Conservation (phyloP, 257 asterid species). For the Gynochthodes officinalis region DNA sequence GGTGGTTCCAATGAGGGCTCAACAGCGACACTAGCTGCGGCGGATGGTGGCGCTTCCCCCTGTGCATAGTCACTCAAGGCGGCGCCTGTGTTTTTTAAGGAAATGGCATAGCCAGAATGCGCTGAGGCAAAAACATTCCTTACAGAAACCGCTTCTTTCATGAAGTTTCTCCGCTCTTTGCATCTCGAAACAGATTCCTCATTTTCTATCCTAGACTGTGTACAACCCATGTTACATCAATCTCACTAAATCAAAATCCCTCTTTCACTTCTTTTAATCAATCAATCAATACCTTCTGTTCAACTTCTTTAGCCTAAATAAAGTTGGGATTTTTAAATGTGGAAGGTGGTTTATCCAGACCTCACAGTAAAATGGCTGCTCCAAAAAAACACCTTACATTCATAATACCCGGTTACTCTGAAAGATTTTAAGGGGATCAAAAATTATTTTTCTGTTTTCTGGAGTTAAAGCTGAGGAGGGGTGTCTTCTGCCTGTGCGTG, state of each 20-base stretch:
- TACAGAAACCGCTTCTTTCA: conserved; percentile 77
- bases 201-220: conserved; percentile 83
- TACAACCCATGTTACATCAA: conserved; percentile 64
- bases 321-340: background rate
- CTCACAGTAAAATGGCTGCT: background rate
- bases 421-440: no score
- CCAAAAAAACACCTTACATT: background rate
- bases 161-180: conserved; percentile 75
- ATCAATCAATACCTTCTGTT: background rate
- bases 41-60: conserved; percentile 72
- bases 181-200: conserved; percentile 94
- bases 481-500: background rate
- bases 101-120: conserved; percentile 74
- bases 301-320: background rate
- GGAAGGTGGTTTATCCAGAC: background rate
- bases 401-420: no score
- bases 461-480: no score
- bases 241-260: background rate
- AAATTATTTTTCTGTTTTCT: background rate
- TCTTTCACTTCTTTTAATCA: background rate
- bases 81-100: conserved; percentile 90
- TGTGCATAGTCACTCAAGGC: conserved; percentile 86
- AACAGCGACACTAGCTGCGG: conserved; percentile 31
- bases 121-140: conserved; percentile 95
- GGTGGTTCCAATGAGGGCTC: conserved; percentile 47